phyloP scores from a whole-genome alignment of 306 rosid species.

The Vachellia pachyceras region DNA sequence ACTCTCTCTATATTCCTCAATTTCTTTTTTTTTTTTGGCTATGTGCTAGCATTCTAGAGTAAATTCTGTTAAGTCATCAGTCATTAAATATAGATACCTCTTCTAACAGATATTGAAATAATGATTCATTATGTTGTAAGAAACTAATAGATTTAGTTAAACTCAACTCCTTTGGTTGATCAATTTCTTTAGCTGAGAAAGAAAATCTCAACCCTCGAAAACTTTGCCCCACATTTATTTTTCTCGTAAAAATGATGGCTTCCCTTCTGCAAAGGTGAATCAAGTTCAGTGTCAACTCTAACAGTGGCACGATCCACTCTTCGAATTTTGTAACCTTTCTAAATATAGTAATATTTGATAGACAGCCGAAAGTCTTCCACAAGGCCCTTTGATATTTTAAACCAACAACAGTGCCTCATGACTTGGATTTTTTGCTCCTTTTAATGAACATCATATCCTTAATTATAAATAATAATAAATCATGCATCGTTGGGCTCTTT shows the following conservation, averaged over 20 bases:
- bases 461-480: conserved; percentile 14
- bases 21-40: no score
- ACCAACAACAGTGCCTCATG: conserved; percentile 40
- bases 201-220: no score
- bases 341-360: not conserved
- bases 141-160: no score
- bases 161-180: no score
- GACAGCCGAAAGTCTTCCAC: conserved; percentile 39
- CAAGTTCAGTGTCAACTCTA: not conserved
- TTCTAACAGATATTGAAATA: no score
- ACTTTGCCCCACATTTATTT: no score
- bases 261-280: not conserved
- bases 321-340: not conserved
- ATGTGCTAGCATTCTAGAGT: no score
- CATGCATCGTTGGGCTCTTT: conserved; percentile 16
- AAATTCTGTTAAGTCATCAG: no score
- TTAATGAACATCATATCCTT: conserved; percentile 11
- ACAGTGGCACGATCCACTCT: conserved; percentile 8
- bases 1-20: conserved; percentile 16
- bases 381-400: conserved; percentile 20
- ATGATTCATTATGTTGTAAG: no score
- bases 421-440: conserved; percentile 31
- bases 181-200: no score
- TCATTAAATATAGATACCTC: no score
- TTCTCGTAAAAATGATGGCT: not conserved